Base-by-base conservation (phyloP, 192 early-diverging fungal genomes). In the Funneliformis geosporum region DNA sequence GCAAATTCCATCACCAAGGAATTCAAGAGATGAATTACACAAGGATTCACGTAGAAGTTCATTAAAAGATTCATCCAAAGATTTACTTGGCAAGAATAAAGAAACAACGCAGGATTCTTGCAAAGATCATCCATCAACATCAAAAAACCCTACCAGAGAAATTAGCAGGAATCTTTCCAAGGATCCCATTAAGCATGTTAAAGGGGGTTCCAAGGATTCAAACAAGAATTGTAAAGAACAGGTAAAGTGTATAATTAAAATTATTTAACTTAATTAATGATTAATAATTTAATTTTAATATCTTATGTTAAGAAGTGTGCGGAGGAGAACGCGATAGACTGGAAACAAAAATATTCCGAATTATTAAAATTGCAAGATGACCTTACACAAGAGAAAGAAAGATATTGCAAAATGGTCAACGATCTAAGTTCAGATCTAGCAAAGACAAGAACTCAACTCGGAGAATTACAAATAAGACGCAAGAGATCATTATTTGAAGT, bases 291-390 rank as follows among this genome's bases (percentile, higher is more conserved):
- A 18, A 40, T 69, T 16, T 39, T 12, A 40, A 21, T 43, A 21
- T 42, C 21, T 40, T 40, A 9, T 21, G 12, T 64, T 28, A 4
- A 64, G 21, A 64, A 64, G n/a, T 2, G 27, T 27, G 10, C 27
- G 2, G 27, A 69, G 5, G 67, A 69, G 8, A 43, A 1, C 21
- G 1, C 21, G 0, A 18, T 40, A 68, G 66, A 68, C 2, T 69
- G 67, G 67, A 69, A 43, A 42, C 28, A 69, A 69, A 69, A 69
- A 69, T 69, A 40, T 39, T 43, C 9, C 18, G 67, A 69, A 40
- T 39, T 69, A n/a, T 69, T 38, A 14, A n/a, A 14, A 40, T n/a
- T n/a, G 10, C 67, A n/a, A 9, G 67, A 69, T 10, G 67, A 69
- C 9, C 40, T 69, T 43, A 33, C 16, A 2, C 39, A 69, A 42